Percentiles rank a stretch among this genome's conserved stretches.
Conservation (phyloP, 192 early-diverging fungal species). For the Gigaspora rosea region DNA sequence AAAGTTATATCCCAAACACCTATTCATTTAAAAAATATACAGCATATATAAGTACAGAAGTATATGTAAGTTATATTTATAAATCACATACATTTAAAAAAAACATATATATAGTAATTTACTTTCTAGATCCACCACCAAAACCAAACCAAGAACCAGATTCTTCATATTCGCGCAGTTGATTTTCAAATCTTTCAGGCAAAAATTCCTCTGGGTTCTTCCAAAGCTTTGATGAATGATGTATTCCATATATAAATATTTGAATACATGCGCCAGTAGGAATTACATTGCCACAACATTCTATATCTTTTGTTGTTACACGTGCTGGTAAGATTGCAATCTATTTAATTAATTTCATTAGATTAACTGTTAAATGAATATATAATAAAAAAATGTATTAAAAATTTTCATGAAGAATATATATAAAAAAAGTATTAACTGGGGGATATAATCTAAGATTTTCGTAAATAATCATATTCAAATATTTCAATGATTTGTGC, state of each 20-base stretch:
- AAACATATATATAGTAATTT: too few species aligned
- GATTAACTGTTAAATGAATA: neutral
- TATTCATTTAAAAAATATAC: neutral
- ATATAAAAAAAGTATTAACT: neutral
- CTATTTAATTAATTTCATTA: neutral
- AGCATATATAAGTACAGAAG: neutral
- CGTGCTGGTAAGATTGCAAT: neutral
- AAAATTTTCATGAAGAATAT: neutral
- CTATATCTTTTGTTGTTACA: neutral
- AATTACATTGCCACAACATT: neutral
- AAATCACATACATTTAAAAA: neutral
- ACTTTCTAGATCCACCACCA: neutral
- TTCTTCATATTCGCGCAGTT: neutral
- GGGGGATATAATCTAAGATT: conserved; percentile 4
- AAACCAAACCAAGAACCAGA: neutral
- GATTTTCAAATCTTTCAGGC: neutral
- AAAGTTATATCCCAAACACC: neutral
- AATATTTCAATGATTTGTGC: neutral
- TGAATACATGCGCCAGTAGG: neutral
- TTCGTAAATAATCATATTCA: neutral
- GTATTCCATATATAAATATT: neutral
- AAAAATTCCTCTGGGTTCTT: neutral
- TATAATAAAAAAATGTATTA: neutral
- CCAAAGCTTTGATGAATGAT: neutral
- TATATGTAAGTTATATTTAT: neutral